Evolutionary conservation across 371 early-diverging fungal species (phyloP).

Genomic region (Mucor irregularis): DNA sequence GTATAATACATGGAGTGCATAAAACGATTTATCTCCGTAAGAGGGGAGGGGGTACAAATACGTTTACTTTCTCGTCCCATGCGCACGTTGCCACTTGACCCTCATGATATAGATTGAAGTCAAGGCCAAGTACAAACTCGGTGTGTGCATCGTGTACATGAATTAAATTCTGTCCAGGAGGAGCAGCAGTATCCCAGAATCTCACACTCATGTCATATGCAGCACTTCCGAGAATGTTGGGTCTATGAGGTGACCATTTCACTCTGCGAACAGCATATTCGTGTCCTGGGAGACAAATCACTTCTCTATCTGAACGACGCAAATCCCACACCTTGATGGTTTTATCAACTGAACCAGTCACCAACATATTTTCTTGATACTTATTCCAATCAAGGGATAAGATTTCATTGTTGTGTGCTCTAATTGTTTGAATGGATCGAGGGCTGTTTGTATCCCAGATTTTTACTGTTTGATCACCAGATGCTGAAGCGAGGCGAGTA

Average conservation of each 20-base stretch:
- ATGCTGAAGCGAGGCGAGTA: constrained; percentile 81
- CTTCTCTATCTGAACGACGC: constrained; percentile 70
- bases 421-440: constrained; percentile 70
- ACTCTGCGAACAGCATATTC: constrained; percentile 91
- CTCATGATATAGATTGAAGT: constrained; percentile 82
- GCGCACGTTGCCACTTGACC: constrained; percentile 90
- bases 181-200: constrained; percentile 83
- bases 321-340: constrained; percentile 91
- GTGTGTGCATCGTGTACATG: constrained; percentile 80
- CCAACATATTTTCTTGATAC: constrained; percentile 77
- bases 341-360: constrained; percentile 87
- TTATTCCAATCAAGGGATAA: constrained; percentile 95
- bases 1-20: background rate
- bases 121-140: constrained; percentile 94
- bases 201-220: constrained; percentile 95
- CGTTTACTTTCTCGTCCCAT: constrained; percentile 90
- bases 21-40: constrained; percentile 31
- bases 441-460: constrained; percentile 85
- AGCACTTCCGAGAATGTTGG: constrained; percentile 76
- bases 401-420: constrained; percentile 87
- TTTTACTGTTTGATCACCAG: constrained; percentile 88
- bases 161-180: constrained; percentile 53
- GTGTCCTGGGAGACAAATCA: constrained; percentile 76
- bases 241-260: constrained; percentile 87
- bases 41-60: constrained; percentile 56